Evolutionary conservation across 306 rosid species (phyloP), one percentile per base, ranked within the genome.

Genomic region (Gynostemma pentaphyllum): DNA sequence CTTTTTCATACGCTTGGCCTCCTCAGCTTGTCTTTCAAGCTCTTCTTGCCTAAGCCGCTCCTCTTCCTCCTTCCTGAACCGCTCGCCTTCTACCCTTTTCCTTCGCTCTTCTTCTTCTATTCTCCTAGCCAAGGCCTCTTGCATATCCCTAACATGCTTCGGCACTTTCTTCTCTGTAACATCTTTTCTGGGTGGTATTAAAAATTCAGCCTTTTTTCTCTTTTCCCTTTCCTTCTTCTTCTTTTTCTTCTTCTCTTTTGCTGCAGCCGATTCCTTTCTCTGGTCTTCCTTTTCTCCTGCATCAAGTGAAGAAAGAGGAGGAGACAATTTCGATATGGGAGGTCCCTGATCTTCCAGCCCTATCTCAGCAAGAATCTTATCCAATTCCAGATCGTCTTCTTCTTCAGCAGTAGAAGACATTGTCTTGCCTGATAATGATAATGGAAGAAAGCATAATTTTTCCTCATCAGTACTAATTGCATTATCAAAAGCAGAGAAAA

Each of bases 101-200:
- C 71, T 75, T 81, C 77, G 80, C 66, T 86, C 95, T 70, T 89
- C 97, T 1, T 77, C 83, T 77, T 89, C 97, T 72, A 82, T 69
- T 24, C 92, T 70, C 80, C 89, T 57, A 61, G 97, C 92, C 26
- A 89, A 64, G 48, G 87, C 87, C 75, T 89, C 97, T 78, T 82
- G 95, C 89, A 86, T 89, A 81, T 89, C 97, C 79, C 95, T 89
- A 18, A 89, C 95, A 81, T 89, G 97, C 78, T 89, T 89, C 47
- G 97, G 97, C 53, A 89, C 57, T 73, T 89, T 89, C 85, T 86
- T 89, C 70, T 85, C 96, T 8, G 70, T 68, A 1, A 78, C 94
- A 30, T 68, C 87, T 79, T 88, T 88, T 72, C 83, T 89, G 19
- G 85, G 26, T 51, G 78, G 87, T 24, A 30, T 32, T 2, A 12